These are phyloP conservation scores for Pontederia paniculata DNA, from an alignment of 176 grass and related monocot genomes.

Conservation along the genomic window DNA sequence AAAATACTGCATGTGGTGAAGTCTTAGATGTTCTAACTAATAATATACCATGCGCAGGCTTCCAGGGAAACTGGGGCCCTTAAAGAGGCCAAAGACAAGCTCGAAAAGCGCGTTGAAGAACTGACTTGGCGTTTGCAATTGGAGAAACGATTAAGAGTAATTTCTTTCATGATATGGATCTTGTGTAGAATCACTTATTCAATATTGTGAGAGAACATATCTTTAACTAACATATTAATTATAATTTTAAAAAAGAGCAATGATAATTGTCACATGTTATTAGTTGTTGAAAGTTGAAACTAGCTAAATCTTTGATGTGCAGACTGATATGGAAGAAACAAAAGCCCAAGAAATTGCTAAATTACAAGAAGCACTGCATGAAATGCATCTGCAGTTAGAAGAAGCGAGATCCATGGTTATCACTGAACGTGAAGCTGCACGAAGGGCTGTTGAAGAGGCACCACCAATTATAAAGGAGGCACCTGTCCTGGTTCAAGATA, in stretches of 20 bases:
- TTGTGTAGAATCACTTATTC: not conserved
- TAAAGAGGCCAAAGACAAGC: slow-evolving; percentile 69
- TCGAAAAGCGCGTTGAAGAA: slow-evolving; percentile 72
- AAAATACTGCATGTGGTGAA: not conserved
- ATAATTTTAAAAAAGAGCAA: no score
- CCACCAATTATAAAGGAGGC: slow-evolving; percentile 22
- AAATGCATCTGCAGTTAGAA: slow-evolving; percentile 48
- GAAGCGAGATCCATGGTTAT: slow-evolving; percentile 34
- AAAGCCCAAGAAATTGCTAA: slow-evolving; percentile 61
- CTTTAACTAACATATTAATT: no score
- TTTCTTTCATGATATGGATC: slow-evolving; percentile 22
- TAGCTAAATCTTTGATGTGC: slow-evolving; percentile 13
- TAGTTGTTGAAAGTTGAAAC: slow-evolving; percentile 18
- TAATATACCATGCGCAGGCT: slow-evolving; percentile 34
- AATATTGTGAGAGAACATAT: no score
- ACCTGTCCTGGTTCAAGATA: slow-evolving; percentile 44
- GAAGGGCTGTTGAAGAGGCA: slow-evolving; percentile 57
- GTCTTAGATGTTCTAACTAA: not conserved
- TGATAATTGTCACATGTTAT: no score
- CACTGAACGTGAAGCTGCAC: slow-evolving; percentile 54
- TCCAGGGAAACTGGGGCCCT: slow-evolving; percentile 69
- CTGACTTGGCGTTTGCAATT: slow-evolving; percentile 34
- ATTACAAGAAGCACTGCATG: slow-evolving; percentile 43
- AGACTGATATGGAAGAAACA: slow-evolving; percentile 64
- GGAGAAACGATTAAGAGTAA: slow-evolving; percentile 60